Conservation (phyloP, 1,139 yeast genomes). For the Yamadazyma trypodendri region DNA sequence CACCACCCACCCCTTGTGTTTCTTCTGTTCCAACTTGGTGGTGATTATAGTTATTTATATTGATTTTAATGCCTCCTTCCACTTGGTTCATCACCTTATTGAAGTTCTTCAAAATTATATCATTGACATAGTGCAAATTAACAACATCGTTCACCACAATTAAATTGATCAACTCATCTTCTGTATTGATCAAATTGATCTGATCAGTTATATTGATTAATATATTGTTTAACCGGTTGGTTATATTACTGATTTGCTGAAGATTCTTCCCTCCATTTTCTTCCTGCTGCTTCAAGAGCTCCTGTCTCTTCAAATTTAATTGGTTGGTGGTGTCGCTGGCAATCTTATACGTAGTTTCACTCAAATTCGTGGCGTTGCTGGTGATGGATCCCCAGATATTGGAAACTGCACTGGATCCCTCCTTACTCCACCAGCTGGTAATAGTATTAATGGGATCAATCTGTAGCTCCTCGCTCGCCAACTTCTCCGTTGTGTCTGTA, state of each 20-base stretch:
- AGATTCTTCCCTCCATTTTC: slow-evolving; percentile 23
- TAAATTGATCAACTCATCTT: slow-evolving; percentile 48
- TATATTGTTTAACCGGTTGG: slow-evolving; percentile 35
- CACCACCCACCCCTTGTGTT: slow-evolving; percentile 3
- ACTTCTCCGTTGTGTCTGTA: no score
- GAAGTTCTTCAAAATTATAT: slow-evolving; percentile 66
- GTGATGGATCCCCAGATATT: slow-evolving; percentile 63
- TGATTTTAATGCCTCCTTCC: slow-evolving; percentile 77
- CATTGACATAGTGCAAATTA: slow-evolving; percentile 66
- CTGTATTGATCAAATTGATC: slow-evolving; percentile 56
- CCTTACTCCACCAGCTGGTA: slow-evolving; percentile 80
- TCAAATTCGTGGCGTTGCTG: slow-evolving; percentile 40
- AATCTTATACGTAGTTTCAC: slow-evolving; percentile 44
- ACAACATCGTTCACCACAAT: slow-evolving; percentile 74
- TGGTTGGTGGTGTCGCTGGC: slow-evolving; percentile 46
- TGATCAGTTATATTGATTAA: slow-evolving; percentile 41
- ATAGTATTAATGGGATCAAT: slow-evolving; percentile 69
- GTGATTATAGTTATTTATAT: slow-evolving; percentile 53
- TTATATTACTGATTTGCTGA: slow-evolving; percentile 22
- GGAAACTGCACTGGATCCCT: slow-evolving; percentile 74
- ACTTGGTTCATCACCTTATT: slow-evolving; percentile 87
- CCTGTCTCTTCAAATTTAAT: slow-evolving; percentile 42
- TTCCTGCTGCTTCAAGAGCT: slow-evolving; percentile 31
- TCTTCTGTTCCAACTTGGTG: slow-evolving; percentile 14
- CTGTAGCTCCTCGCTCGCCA: slow-evolving; percentile 18